phyloP scores from a whole-genome alignment of 1,284 basidiomycete genomes.

The Chalciporus sp. region DNA sequence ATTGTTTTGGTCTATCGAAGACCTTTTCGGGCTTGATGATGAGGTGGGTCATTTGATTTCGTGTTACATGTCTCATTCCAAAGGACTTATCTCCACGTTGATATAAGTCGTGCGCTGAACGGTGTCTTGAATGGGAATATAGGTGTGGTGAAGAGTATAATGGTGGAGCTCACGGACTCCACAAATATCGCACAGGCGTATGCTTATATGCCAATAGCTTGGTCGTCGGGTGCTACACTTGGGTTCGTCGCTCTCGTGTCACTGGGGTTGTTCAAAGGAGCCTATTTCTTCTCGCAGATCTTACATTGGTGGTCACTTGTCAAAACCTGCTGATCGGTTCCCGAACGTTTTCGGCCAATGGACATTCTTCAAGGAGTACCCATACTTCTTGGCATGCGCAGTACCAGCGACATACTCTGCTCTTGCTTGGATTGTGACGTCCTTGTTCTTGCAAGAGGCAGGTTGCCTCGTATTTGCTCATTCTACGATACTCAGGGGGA shows the following conservation, averaged over 20 bases:
- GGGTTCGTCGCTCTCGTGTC: constrained; percentile 40
- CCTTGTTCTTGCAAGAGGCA: constrained; percentile 66
- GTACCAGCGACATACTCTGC: constrained; percentile 66
- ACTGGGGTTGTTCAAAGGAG: constrained; percentile 30
- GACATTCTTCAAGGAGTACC: constrained; percentile 65
- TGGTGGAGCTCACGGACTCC: constrained; percentile 72
- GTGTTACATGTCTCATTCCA: neutral
- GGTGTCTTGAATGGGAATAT: constrained; percentile 56
- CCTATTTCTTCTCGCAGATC: constrained; percentile 45
- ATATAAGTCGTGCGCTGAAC: constrained; percentile 47
- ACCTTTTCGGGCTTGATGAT: constrained; percentile 50
- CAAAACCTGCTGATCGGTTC: constrained; percentile 70
- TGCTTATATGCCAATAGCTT: constrained; percentile 67
- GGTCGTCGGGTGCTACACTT: constrained; percentile 48
- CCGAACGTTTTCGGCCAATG: constrained; percentile 62
- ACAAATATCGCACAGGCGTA: constrained; percentile 72
- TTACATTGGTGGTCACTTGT: constrained; percentile 68
- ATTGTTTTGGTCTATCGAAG: constrained; percentile 54
- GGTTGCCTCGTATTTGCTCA: constrained; percentile 8
- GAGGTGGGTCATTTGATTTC: constrained; percentile 32
- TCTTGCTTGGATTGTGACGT: constrained; percentile 62
- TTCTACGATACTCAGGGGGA: neutral
- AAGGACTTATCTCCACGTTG: neutral
- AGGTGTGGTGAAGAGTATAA: constrained; percentile 74
- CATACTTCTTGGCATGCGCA: constrained; percentile 76